These are phyloP conservation scores for Saccharomyces cerevisiae DNA, from an alignment of 805 yeast genomes.

Conservation along the genomic window DNA sequence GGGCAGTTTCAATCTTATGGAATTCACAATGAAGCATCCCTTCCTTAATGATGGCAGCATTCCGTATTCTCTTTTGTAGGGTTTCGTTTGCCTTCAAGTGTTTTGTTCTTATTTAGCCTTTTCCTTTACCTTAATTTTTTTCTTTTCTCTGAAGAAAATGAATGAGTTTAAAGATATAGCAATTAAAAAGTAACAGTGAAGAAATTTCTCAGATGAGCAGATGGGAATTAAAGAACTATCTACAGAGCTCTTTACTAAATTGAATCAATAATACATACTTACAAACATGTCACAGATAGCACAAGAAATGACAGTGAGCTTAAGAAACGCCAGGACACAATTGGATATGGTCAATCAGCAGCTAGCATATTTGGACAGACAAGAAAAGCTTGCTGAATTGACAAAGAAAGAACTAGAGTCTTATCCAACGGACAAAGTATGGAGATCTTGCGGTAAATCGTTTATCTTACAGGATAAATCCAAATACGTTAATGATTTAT, in stretches of 20 bases:
- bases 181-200: not conserved
- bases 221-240: not conserved
- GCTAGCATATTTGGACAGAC: constrained; percentile 23
- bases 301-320: constrained; percentile 21
- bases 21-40: not conserved
- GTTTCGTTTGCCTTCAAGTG: not conserved
- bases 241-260: not conserved
- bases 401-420: constrained; percentile 51
- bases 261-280: not conserved
- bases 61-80: not conserved
- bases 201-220: not conserved
- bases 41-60: not conserved
- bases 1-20: not conserved
- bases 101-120: not conserved
- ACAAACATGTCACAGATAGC: not conserved
- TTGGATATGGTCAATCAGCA: constrained; percentile 26
- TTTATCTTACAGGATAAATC: constrained; percentile 38
- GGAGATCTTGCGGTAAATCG: constrained; percentile 82
- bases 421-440: constrained; percentile 46
- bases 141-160: not conserved
- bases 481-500: constrained; percentile 42
- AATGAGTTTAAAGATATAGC: not conserved
- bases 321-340: constrained; percentile 25
- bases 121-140: not conserved
- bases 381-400: constrained; percentile 41